Base-by-base conservation (phyloP, 306 rosid species). In the Cicer judaicum region DNA sequence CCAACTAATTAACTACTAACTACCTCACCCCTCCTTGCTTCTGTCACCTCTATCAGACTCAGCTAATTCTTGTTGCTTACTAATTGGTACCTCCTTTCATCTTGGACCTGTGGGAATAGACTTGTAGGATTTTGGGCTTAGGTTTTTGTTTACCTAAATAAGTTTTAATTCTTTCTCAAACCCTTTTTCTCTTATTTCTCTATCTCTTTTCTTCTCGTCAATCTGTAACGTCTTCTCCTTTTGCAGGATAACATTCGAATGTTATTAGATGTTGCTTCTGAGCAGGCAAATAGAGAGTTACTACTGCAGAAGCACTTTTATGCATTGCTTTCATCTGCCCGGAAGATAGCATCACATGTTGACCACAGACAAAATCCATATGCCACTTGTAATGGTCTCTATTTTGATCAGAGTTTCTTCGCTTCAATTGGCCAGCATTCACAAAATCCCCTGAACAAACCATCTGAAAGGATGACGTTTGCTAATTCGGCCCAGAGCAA, bases 241-340 rank as follows among this genome's bases (percentile, higher is more conserved):
- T 87, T 79, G 80, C 91, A 94, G 99, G 99, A 92, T 47, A 92
- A 94, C 77, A 78, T 94, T 72, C 90, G 89, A 42, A 71, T 83
- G 74, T 78, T 94, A 84, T 78, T 94, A 72, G 91, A 87, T 75
- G 84, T 87, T 81, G 99, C 96, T 68, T 88, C 97, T 6, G 95
- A 87, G 79, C 96, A 83, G 87, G 88, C 87, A 75, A 86, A 91
- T 79, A 78, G 81, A 70, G 99, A 94, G 85, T 78, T 88, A 42
- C 83, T 94, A 66, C 84, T 94, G 78, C 99, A 94, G 86, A 90
- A 84, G 83, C 99, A 94, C 84, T 94, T 94, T 71, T 87, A 82
- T 75, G 92, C 95, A 41, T 79, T 94, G 72, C 92, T 94, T 54
- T 85, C 93, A n/a, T 61, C 92, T 74, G 85, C 83, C 80, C 86